Conservation (phyloP, 148 eudicot species). For the Arbutus unedo region DNA sequence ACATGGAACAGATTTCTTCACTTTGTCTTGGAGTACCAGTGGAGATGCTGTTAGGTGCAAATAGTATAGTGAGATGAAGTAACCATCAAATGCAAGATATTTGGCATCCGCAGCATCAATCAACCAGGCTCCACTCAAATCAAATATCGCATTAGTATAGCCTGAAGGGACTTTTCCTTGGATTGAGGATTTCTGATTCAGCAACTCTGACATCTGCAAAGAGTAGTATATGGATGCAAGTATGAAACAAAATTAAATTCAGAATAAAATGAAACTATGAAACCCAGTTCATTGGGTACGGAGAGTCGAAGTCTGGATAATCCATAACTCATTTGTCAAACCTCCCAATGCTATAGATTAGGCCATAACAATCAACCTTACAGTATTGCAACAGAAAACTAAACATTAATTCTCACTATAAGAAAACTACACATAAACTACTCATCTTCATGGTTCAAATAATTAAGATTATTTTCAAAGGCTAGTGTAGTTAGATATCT, state of each 20-base stretch:
- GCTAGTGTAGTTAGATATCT: not conserved
- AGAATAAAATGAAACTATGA: not conserved
- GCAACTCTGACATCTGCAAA: constrained; percentile 91
- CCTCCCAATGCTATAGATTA: not conserved
- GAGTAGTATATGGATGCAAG: not conserved
- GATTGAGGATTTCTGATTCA: constrained; percentile 74
- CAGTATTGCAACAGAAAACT: not conserved
- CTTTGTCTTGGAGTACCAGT: constrained; percentile 67
- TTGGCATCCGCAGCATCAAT: constrained; percentile 78
- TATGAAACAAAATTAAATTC: not conserved
- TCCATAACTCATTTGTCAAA: not conserved
- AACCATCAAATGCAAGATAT: constrained; percentile 90
- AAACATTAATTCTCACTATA: not conserved
- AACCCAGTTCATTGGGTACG: no score
- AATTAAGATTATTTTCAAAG: not conserved
- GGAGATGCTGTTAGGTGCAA: constrained; percentile 78
- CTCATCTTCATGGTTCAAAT: not conserved
- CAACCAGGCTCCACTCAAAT: constrained; percentile 81
- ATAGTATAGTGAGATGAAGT: constrained; percentile 76
- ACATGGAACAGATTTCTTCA: constrained; percentile 86
- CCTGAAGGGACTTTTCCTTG: constrained; percentile 98
- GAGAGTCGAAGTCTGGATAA: no score
- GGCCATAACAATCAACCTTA: not conserved
- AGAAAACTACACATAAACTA: not conserved
- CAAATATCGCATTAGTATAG: constrained; percentile 78